Evolutionary conservation across 768 basidiomycete genomes (phyloP).

Genomic region (Boletus tomentosulus): DNA sequence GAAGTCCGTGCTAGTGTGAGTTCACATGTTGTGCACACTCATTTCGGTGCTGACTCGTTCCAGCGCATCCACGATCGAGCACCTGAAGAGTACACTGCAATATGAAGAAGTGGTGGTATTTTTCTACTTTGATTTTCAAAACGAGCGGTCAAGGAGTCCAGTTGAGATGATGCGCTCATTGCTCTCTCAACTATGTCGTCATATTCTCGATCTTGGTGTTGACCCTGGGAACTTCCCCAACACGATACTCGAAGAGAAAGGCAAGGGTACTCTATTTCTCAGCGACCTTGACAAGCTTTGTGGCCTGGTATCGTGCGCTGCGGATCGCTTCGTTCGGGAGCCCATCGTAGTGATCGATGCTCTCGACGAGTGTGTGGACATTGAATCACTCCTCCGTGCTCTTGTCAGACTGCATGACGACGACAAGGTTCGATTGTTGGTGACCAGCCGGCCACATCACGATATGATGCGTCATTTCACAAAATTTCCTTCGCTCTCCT

Average conservation of each 20-base stretch:
- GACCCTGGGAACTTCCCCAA: background rate
- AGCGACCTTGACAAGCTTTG: no score
- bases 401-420: background rate
- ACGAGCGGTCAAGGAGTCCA: no score
- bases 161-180: no score
- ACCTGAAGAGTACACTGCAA: background rate
- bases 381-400: background rate
- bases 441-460: no score
- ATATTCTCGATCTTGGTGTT: background rate
- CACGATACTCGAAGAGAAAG: background rate
- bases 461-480: no score
- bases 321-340: background rate
- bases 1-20: background rate
- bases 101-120: background rate
- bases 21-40: background rate
- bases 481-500: no score
- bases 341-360: constrained; percentile 4
- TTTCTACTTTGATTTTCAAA: background rate
- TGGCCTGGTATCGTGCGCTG: background rate
- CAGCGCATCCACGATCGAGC: background rate
- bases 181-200: background rate
- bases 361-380: background rate
- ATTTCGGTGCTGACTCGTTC: background rate
- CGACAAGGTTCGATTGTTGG: no score
- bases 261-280: background rate